Evolutionary conservation across 1,284 basidiomycete species (phyloP).

Genomic region (Moesziomyces aphidis): DNA sequence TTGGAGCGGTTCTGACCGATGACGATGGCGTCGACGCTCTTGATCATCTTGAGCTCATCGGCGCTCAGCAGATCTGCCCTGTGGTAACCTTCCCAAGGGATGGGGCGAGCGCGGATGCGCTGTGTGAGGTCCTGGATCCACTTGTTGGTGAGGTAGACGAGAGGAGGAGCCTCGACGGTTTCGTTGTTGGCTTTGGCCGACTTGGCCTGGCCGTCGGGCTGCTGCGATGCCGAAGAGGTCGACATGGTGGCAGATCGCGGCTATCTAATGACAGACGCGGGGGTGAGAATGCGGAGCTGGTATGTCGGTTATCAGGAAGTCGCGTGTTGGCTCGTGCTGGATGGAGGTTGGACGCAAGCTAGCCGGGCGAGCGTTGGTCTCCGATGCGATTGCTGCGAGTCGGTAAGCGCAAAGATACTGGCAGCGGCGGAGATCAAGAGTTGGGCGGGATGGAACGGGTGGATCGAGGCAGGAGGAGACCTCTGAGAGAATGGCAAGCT

Average conservation of each 20-base stretch:
- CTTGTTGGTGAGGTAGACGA: constrained; percentile 84
- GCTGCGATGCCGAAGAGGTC: constrained; percentile 4
- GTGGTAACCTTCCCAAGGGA: constrained; percentile 99
- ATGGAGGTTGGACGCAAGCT: no score
- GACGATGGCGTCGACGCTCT: constrained; percentile 78
- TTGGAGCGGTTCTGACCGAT: constrained; percentile 91
- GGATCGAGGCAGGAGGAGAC: background rate
- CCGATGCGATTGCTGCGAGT: background rate
- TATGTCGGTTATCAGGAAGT: background rate
- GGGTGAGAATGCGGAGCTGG: background rate
- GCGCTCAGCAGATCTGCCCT: constrained; percentile 88
- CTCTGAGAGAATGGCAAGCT: background rate
- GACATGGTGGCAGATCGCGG: background rate
- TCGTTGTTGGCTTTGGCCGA: constrained; percentile 19
- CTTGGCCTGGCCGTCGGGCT: constrained; percentile 9
- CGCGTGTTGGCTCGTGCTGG: background rate
- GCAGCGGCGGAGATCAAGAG: background rate
- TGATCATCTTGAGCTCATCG: constrained; percentile 87
- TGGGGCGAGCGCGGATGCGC: constrained; percentile 88
- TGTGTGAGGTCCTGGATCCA: constrained; percentile 88
- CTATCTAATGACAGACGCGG: no score
- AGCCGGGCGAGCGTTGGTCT: no score
- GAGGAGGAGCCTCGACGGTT: constrained; percentile 69
- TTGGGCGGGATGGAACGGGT: background rate
- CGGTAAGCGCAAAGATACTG: background rate